A percentile compares a stretch with the other conserved stretches of the same genome.
phyloP scores from a whole-genome alignment of 1,139 yeast genomes.

The Blastobotrys capitulatus region DNA sequence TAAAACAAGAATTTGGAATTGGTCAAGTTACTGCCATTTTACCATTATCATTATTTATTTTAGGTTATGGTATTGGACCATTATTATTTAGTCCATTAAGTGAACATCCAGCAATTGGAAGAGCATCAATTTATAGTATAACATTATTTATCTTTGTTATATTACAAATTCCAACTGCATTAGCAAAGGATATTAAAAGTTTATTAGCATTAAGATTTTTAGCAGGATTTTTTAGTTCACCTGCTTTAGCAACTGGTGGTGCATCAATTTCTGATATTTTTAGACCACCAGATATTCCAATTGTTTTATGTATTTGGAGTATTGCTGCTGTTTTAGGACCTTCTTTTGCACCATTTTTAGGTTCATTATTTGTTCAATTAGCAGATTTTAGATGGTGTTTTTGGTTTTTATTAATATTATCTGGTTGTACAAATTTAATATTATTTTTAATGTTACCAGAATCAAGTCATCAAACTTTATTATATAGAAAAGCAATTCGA shows the following conservation, averaged over 20 bases:
- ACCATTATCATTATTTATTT: constrained; percentile 50
- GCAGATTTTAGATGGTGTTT: constrained; percentile 40
- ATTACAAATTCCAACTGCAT: constrained; percentile 46
- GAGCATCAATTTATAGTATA: constrained; percentile 48
- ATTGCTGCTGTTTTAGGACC: constrained; percentile 56
- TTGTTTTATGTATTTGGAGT: constrained; percentile 48
- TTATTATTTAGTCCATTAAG: constrained; percentile 50
- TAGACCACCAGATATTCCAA: constrained; percentile 16
- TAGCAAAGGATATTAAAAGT: constrained; percentile 44
- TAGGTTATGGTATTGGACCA: constrained; percentile 57
- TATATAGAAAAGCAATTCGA: constrained; percentile 44
- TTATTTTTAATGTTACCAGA: constrained; percentile 37
- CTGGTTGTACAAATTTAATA: constrained; percentile 36
- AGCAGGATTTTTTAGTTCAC: constrained; percentile 73
- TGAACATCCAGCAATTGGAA: constrained; percentile 48
- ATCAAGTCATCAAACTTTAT: constrained; percentile 43
- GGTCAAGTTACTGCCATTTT: constrained; percentile 43
- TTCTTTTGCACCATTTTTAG: constrained; percentile 60
- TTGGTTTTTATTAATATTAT: constrained; percentile 43
- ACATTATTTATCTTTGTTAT: constrained; percentile 52
- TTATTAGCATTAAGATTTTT: constrained; percentile 60
- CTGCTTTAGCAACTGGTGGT: constrained; percentile 88
- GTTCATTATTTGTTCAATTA: constrained; percentile 43
- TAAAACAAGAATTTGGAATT: constrained; percentile 42
- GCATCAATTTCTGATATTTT: constrained; percentile 68